Conservation (phyloP, 306 rosid genomes). For the Quercus aquifolioides region DNA sequence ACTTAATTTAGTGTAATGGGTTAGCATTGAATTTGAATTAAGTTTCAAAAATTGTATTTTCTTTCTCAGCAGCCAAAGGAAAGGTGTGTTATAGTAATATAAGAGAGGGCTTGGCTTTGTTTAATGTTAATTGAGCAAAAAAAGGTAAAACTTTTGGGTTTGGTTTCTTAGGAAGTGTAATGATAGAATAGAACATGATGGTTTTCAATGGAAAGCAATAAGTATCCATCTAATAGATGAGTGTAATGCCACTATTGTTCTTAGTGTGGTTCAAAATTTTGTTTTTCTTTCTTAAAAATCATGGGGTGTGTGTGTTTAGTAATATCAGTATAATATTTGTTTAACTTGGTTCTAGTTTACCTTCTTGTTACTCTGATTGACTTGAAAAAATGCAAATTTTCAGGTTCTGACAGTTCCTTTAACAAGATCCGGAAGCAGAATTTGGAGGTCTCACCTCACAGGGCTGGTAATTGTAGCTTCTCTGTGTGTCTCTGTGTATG, state of each 20-base stretch:
- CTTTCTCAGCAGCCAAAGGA: neutral
- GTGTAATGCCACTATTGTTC: neutral
- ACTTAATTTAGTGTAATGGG: neutral
- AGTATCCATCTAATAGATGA: neutral
- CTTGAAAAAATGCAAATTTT: slow-evolving; percentile 3
- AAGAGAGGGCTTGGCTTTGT: neutral
- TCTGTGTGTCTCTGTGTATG: neutral
- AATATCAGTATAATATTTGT: neutral
- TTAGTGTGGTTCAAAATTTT: neutral
- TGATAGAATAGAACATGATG: neutral
- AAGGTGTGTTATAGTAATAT: neutral
- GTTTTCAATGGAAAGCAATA: neutral
- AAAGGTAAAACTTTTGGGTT: neutral
- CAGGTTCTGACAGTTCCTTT: slow-evolving; percentile 38
- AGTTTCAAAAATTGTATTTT: neutral
- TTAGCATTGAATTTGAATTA: neutral
- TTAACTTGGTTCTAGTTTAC: slow-evolving; percentile 2
- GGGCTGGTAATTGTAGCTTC: slow-evolving; percentile 59
- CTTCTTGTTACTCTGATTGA: slow-evolving; percentile 8
- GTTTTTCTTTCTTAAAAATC: no score
- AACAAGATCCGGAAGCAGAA: slow-evolving; percentile 62
- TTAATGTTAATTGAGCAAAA: neutral
- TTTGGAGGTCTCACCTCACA: slow-evolving; percentile 79
- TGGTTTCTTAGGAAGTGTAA: neutral
- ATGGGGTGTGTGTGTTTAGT: neutral